Conservation (phyloP, 2,329 filamentous ascomycete species). For the Microdochium trichocladiopsis region DNA sequence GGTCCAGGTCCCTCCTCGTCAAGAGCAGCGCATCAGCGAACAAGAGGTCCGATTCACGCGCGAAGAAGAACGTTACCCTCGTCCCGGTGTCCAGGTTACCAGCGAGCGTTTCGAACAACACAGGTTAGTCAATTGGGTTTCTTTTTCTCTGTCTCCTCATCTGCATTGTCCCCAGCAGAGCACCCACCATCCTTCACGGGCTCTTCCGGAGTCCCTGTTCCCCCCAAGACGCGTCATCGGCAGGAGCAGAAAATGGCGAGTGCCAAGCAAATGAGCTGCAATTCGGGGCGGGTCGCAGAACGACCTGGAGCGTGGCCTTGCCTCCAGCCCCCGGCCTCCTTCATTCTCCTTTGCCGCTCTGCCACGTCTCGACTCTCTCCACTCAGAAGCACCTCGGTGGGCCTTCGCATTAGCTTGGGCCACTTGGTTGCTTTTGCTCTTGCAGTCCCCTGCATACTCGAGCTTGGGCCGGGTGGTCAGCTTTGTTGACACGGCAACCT, state of each 20-base stretch:
- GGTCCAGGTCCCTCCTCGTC: constrained; percentile 52
- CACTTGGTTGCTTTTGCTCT: neutral
- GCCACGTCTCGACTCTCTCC: neutral
- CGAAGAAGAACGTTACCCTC: constrained; percentile 70
- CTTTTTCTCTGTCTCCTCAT: neutral
- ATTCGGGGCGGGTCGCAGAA: neutral
- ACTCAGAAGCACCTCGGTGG: neutral
- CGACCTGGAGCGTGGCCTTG: neutral
- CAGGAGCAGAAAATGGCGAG: too few relatives aligned
- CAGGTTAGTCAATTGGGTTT: constrained; percentile 36
- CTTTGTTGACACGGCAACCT: neutral
- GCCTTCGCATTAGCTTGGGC: neutral
- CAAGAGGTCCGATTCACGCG: constrained; percentile 79
- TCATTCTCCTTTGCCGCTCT: neutral
- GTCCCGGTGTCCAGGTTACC: constrained; percentile 55
- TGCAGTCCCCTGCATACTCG: neutral
- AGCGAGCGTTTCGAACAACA: constrained; percentile 42
- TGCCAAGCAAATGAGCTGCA: too few relatives aligned
- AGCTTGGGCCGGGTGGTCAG: neutral
- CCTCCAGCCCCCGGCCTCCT: neutral
- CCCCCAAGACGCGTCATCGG: too few relatives aligned
- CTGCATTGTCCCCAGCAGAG: neutral
- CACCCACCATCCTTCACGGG: too few relatives aligned
- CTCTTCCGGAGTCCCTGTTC: too few relatives aligned
- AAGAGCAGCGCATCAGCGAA: constrained; percentile 60